Percentiles rank a stretch among this genome's conserved stretches.
phyloP scores from a whole-genome alignment of 1,284 basidiomycete species.

The Cryptococcus sp. region DNA sequence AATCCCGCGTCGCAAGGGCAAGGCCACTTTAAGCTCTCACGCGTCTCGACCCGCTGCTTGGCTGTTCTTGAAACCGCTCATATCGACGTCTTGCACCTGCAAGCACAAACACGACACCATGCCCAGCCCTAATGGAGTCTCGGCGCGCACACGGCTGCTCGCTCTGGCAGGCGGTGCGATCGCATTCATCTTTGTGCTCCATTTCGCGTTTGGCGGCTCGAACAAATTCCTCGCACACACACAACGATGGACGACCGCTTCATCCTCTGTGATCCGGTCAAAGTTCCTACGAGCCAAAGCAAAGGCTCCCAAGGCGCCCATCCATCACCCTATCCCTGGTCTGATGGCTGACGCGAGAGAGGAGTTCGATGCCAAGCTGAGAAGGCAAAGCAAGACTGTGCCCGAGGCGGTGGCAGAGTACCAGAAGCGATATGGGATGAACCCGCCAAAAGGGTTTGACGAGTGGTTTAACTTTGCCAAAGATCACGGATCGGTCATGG shows the following conservation, averaged over 20 bases:
- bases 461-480: conserved; percentile 82
- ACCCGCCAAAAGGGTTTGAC: conserved; percentile 87
- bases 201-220: conserved; percentile 38
- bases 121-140: conserved; percentile 23
- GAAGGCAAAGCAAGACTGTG: conserved; percentile 73
- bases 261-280: conserved; percentile 50
- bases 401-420: conserved; percentile 76
- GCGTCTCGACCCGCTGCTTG: background rate
- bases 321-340: conserved; percentile 73
- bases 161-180: conserved; percentile 29
- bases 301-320: conserved; percentile 42
- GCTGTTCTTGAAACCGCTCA: too few relatives aligned
- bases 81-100: too few relatives aligned
- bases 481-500: conserved; percentile 70
- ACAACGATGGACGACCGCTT: conserved; percentile 50
- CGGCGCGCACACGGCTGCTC: conserved; percentile 29
- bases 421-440: conserved; percentile 67
- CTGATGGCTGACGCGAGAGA: conserved; percentile 78
- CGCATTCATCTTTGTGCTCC: conserved; percentile 36
- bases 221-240: conserved; percentile 35
- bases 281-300: conserved; percentile 48
- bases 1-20: too few relatives aligned
- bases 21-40: too few relatives aligned
- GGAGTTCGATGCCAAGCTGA: conserved; percentile 66
- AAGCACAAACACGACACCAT: conserved; percentile 3